Conservation (phyloP, 352 stramenopile genomes). For the Peronospora belbahrii region DNA sequence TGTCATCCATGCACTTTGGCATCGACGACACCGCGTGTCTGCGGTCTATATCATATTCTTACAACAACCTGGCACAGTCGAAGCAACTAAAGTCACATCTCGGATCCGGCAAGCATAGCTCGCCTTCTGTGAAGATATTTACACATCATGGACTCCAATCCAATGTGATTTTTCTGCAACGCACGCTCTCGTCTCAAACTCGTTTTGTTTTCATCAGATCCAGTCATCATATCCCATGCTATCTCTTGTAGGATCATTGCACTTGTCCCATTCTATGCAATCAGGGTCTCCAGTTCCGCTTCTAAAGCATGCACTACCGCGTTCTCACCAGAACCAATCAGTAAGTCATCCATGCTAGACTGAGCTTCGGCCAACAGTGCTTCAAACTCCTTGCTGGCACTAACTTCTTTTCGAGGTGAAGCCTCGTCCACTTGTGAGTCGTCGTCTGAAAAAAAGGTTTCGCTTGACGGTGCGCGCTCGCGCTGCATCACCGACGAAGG, state of each 20-base stretch:
- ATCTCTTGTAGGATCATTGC: slow-evolving; percentile 2
- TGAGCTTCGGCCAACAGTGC: slow-evolving; percentile 58
- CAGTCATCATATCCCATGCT: slow-evolving; percentile 19
- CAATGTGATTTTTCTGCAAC: background rate
- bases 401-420: slow-evolving; percentile 26
- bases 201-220: slow-evolving; percentile 18
- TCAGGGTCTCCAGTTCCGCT: slow-evolving; percentile 22
- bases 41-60: slow-evolving; percentile 9
- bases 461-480: slow-evolving; percentile 24
- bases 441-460: slow-evolving; percentile 41
- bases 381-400: slow-evolving; percentile 64
- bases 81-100: background rate
- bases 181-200: slow-evolving; percentile 8
- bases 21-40: no score
- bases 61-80: background rate
- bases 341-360: slow-evolving; percentile 56
- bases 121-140: background rate
- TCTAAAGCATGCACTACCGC: slow-evolving; percentile 7
- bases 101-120: background rate
- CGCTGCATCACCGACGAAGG: slow-evolving; percentile 19
- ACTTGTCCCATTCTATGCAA: slow-evolving; percentile 24
- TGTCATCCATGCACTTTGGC: no score
- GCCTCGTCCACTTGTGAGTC: slow-evolving; percentile 23
- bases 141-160: background rate
- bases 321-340: slow-evolving; percentile 20